These are phyloP conservation scores for Cladosporium sp. DNA, from an alignment of 2,329 filamentous ascomycete species.

Conservation along the genomic window DNA sequence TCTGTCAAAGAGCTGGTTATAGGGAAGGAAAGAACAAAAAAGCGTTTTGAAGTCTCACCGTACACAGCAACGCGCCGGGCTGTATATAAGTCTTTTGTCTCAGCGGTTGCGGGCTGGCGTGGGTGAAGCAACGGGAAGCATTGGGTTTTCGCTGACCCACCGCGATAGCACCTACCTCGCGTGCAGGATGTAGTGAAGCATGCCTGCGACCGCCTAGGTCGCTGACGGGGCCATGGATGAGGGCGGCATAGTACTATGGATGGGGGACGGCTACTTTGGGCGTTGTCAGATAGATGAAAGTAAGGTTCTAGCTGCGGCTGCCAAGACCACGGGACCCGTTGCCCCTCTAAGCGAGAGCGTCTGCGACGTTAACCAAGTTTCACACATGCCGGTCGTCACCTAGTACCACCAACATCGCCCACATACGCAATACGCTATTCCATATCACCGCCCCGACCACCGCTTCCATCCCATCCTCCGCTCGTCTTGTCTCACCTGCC, in stretches of 20 bases:
- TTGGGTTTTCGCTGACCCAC: constrained; percentile 17
- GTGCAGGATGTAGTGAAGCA: constrained; percentile 10
- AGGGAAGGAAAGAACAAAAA: neutral
- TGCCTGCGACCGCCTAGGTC: constrained; percentile 4
- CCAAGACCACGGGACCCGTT: constrained; percentile 4
- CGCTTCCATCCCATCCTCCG: neutral
- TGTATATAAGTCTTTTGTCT: constrained; percentile 17
- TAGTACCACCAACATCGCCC: neutral
- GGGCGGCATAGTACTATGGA: neutral
- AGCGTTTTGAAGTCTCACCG: constrained; percentile 16
- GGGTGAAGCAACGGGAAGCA: constrained; percentile 16
- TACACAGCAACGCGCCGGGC: constrained; percentile 16
- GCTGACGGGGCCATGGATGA: constrained; percentile 1
- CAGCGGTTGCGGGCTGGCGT: constrained; percentile 11
- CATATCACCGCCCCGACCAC: neutral
- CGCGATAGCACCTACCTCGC: neutral
- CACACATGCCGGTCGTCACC: constrained; percentile 3
- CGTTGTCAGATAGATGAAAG: constrained; percentile 19
- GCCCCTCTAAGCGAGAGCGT: constrained; percentile 8
- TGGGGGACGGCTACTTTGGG: neutral
- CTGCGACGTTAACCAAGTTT: constrained; percentile 9
- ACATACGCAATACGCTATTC: constrained; percentile 10
- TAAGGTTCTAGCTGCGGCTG: neutral
- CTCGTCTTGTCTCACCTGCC: constrained; percentile 2
- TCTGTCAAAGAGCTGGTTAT: constrained; percentile 19